Percentiles rank a stretch among this genome's conserved stretches.
These are phyloP conservation scores for Cichorium intybus DNA, from an alignment of 140 eudicot genomes.

Conservation along the genomic window DNA sequence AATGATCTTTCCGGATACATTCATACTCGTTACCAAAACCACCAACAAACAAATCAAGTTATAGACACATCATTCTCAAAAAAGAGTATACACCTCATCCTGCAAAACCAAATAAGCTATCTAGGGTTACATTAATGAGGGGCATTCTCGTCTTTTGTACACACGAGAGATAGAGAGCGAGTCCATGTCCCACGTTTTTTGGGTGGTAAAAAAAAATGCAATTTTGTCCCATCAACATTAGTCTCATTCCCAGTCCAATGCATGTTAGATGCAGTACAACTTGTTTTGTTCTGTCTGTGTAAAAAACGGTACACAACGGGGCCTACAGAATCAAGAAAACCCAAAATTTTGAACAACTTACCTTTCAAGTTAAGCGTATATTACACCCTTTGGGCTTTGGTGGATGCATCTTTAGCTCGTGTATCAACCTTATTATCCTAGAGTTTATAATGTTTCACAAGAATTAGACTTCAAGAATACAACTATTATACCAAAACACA, in stretches of 20 bases:
- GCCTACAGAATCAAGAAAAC: not conserved
- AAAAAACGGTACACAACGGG: not conserved
- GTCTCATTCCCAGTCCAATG: too few species aligned
- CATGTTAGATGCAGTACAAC: not conserved
- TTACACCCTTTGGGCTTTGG: constrained; percentile 44
- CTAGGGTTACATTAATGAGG: not conserved
- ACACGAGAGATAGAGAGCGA: too few species aligned
- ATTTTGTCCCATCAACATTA: not conserved
- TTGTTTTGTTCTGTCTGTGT: not conserved
- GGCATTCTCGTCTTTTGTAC: not conserved
- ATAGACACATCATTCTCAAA: constrained; percentile 20
- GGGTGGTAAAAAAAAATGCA: not conserved
- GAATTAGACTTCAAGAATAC: constrained; percentile 9
- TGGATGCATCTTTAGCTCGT: constrained; percentile 20
- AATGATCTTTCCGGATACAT: not conserved
- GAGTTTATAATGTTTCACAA: not conserved
- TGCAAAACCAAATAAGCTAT: not conserved
- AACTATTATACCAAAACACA: too few species aligned
- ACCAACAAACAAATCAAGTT: constrained; percentile 4
- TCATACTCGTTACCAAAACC: not conserved
- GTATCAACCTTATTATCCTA: constrained; percentile 30
- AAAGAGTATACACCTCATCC: too few species aligned
- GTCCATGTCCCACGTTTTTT: too few species aligned
- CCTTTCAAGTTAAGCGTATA: constrained; percentile 17
- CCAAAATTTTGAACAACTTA: not conserved